These are phyloP conservation scores for Penicillium glabrum DNA, from an alignment of 2,329 filamentous ascomycete genomes.

Conservation along the genomic window DNA sequence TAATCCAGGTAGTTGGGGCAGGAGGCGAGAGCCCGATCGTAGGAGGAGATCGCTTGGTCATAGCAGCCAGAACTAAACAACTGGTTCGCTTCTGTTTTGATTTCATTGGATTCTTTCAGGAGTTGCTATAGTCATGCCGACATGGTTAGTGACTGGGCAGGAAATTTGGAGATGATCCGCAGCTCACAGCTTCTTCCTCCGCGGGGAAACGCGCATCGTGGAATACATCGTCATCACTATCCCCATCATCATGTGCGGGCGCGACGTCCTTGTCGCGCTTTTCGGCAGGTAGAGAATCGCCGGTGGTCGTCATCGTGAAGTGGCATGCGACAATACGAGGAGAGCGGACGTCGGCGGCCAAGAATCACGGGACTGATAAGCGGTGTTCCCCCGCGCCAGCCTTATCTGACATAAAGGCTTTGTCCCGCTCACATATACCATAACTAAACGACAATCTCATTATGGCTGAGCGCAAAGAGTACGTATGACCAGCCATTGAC, in stretches of 20 bases:
- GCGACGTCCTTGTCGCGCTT: not conserved
- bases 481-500: not conserved
- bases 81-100: conserved; percentile 74
- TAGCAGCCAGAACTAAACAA: conserved; percentile 74
- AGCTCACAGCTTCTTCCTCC: conserved; percentile 49
- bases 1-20: conserved; percentile 86
- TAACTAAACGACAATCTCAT: not conserved
- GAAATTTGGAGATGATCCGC: not conserved
- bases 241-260: conserved; percentile 16
- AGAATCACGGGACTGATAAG: conserved; percentile 24
- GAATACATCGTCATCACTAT: conserved; percentile 41
- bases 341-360: conserved; percentile 7
- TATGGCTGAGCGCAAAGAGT: not conserved
- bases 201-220: conserved; percentile 46
- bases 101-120: conserved; percentile 67
- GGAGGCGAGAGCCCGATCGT: conserved; percentile 74
- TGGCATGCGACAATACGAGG: not conserved
- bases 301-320: not conserved
- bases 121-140: conserved; percentile 54
- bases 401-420: conserved; percentile 7
- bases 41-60: conserved; percentile 75
- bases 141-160: conserved; percentile 1
- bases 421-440: not conserved
- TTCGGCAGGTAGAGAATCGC: conserved; percentile 10
- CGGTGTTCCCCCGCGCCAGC: not conserved